phyloP scores from a whole-genome alignment of 2,329 filamentous ascomycete species.

The Truncatella angustata region DNA sequence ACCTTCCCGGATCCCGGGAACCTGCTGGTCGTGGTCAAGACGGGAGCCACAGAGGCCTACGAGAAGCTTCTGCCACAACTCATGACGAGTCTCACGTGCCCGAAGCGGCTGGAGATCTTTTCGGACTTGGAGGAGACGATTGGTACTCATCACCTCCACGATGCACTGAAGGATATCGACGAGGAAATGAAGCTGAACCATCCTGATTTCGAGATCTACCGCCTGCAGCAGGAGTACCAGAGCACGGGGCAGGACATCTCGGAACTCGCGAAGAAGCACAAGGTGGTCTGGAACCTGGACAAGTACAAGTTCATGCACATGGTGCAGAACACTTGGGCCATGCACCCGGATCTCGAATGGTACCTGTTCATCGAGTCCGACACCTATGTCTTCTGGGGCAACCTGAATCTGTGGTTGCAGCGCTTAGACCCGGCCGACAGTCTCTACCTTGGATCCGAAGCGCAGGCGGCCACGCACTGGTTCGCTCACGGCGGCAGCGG shows the following conservation, averaged over 20 bases:
- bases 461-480: background rate
- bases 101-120: background rate
- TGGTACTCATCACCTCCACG: background rate
- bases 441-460: background rate
- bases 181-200: background rate
- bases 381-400: slow-evolving; percentile 1
- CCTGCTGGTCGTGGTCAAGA: background rate
- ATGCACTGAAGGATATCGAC: background rate
- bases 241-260: background rate
- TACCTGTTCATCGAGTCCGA: slow-evolving; percentile 1
- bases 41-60: slow-evolving; percentile 2
- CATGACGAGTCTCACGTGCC: background rate
- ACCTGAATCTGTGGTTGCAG: background rate
- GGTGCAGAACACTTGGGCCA: background rate
- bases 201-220: background rate
- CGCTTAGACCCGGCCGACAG: background rate
- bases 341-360: background rate
- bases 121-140: slow-evolving; percentile 1
- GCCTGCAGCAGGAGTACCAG: background rate
- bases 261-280: slow-evolving; percentile 2
- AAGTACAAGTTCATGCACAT: slow-evolving; percentile 6
- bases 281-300: slow-evolving; percentile 2
- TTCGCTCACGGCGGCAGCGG: slow-evolving; percentile 1
- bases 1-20: background rate
- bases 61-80: slow-evolving; percentile 2